phyloP scores from a whole-genome alignment of 163 green algal genomes.

The Scenedesmus sp. region DNA sequence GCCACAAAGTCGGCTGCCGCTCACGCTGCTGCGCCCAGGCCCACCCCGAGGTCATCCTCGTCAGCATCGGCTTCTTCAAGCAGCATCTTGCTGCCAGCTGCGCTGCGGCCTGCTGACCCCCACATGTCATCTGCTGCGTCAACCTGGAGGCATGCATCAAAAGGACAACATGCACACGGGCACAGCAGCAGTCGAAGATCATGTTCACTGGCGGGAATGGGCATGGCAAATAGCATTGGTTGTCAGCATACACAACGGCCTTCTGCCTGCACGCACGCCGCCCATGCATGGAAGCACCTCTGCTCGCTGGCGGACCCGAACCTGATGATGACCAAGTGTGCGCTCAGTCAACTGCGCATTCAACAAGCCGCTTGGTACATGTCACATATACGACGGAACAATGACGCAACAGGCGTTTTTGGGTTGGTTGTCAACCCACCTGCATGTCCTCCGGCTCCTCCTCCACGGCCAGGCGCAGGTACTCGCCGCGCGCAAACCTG shows the following conservation, averaged over 20 bases:
- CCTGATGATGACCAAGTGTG: no score
- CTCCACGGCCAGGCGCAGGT: constrained; percentile 89
- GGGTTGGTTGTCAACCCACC: constrained; percentile 52
- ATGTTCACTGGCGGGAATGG: no score
- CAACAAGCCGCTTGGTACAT: not conserved
- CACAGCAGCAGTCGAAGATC: no score
- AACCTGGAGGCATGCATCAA: constrained; percentile 22
- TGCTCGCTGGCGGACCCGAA: no score
- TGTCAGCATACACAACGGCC: no score
- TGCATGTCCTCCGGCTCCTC: constrained; percentile 89
- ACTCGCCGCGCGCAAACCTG: constrained; percentile 57
- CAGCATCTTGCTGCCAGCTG: constrained; percentile 51
- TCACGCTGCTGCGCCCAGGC: constrained; percentile 22
- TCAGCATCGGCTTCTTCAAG: constrained; percentile 35
- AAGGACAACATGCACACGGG: not conserved
- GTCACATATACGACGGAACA: not conserved
- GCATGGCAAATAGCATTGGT: no score
- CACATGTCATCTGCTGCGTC: constrained; percentile 46
- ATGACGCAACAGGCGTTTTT: not conserved
- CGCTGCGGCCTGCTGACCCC: not conserved
- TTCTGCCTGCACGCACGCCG: no score
- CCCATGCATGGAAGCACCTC: no score
- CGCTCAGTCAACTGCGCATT: not conserved
- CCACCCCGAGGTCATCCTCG: constrained; percentile 35
- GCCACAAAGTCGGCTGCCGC: constrained; percentile 47